These are phyloP conservation scores for Microcos paniculata DNA, from an alignment of 345 rosid genomes.

Conservation along the genomic window DNA sequence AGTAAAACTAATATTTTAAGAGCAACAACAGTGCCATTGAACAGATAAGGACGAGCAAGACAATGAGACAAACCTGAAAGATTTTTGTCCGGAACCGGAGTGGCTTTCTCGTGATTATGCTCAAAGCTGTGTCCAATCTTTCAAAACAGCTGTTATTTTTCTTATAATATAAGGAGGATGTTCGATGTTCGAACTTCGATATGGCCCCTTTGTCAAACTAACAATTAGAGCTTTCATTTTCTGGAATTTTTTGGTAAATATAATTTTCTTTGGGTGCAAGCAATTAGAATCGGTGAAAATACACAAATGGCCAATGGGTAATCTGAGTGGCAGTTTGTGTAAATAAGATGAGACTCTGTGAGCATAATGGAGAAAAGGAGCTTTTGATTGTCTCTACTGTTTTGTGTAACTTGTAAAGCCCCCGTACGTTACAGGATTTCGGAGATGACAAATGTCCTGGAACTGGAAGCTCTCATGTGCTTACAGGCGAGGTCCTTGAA, in stretches of 20 bases:
- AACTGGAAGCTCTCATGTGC: neutral
- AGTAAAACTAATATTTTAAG: neutral
- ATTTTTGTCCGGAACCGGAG: neutral
- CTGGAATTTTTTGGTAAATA: no score
- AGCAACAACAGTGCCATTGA: neutral
- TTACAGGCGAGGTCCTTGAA: conserved; percentile 1
- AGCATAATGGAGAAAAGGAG: neutral
- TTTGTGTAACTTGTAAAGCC: neutral
- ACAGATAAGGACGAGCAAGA: conserved; percentile 25
- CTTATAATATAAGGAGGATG: no score
- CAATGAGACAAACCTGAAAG: conserved; percentile 12
- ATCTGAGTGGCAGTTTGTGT: conserved; percentile 23
- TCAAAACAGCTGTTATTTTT: no score
- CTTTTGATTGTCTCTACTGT: conserved; percentile 6
- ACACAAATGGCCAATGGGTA: no score
- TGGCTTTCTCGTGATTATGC: conserved; percentile 14
- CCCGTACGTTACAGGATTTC: conserved; percentile 21
- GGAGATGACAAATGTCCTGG: conserved; percentile 22
- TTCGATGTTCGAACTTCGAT: no score
- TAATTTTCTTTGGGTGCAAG: conserved; percentile 9
- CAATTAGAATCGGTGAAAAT: neutral
- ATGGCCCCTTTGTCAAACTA: neutral
- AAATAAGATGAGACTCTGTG: neutral
- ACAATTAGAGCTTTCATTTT: conserved; percentile 8
- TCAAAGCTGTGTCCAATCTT: conserved; percentile 10